Base-by-base conservation (phyloP, 306 rosid species). In the Neltuma alba region DNA sequence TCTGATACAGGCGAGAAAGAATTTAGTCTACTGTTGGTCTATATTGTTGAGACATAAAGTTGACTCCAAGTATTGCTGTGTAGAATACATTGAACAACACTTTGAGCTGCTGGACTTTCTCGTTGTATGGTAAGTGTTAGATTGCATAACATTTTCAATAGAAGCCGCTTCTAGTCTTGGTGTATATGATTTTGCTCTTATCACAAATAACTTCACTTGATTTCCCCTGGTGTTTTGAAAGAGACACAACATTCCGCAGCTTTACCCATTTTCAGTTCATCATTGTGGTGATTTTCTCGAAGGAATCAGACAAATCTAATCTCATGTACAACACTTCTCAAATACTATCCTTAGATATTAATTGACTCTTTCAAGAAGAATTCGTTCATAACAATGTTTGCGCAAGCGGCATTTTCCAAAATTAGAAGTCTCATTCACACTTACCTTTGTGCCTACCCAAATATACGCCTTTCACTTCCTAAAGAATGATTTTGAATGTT, bases 1-100 rank as follows among this genome's bases (percentile, higher is more conserved):
- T 87, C 80, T 75, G 61, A 52, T 86, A 47, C 89, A 93, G 99
- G 96, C 96, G 47, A 93, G 99, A 85, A 95, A 95, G 89, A 98
- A 91, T 87, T 88, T 95, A 77, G 93, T 88, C 42, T 85, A 88
- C 64, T 93, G 97, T 73, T 95, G 98, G 99, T 80, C 99, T 48
- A 81, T 90, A 61, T 77, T 95, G 74, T 87, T 95, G 97, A 95
- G 90, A 87, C 94, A 95, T 72, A 90, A 88, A 77, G 92, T 91
- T 67, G 96, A 83, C 41, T 84, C 94, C 65, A 66, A 83, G 27
- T 63, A 83, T 86, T 93, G 88, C 88, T 90, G 97, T 1, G 85
- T 89, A 69, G 87, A 95, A 68, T 93, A 93, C 87, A 84, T 91
- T 55, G 96, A 90, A 85, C 88, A 87, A 54, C 96, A 93, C 85